Percentiles rank a stretch among this genome's conserved stretches.
Conservation (phyloP, 257 asterid genomes). For the Capsicum baccatum region DNA sequence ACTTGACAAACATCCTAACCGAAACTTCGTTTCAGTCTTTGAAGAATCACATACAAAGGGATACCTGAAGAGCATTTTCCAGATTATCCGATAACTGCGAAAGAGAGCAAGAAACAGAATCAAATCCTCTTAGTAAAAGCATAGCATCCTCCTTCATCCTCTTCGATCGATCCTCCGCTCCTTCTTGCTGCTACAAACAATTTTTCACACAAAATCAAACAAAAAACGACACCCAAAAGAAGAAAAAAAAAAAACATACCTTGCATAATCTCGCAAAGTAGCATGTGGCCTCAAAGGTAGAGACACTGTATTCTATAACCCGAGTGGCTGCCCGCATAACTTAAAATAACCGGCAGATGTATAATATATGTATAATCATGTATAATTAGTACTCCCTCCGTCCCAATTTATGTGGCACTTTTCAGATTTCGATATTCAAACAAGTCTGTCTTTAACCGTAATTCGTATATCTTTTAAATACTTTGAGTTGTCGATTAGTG, state of each 20-base stretch:
- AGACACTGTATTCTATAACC: not conserved
- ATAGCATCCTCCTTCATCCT: constrained; percentile 51
- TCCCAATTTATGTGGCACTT: too few species aligned
- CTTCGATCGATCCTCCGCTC: constrained; percentile 45
- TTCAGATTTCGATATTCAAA: too few species aligned
- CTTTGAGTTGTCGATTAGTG: too few species aligned
- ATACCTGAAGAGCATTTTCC: constrained; percentile 84
- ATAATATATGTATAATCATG: too few species aligned
- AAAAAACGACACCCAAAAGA: constrained; percentile 12
- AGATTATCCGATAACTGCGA: constrained; percentile 75
- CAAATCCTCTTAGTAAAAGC: constrained; percentile 58
- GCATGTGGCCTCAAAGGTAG: not conserved
- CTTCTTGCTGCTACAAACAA: constrained; percentile 45
- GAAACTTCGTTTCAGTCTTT: too few species aligned
- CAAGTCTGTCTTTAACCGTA: too few species aligned
- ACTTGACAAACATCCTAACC: too few species aligned
- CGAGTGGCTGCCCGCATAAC: too few species aligned
- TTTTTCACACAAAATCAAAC: constrained; percentile 6
- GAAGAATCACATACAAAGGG: not conserved
- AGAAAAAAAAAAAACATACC: not conserved
- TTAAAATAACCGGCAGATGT: too few species aligned
- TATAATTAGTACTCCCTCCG: too few species aligned
- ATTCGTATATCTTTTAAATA: too few species aligned
- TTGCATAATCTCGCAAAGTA: not conserved
- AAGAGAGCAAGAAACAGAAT: constrained; percentile 73